These are phyloP conservation scores for Candida alai DNA, from an alignment of 805 yeast species.

Conservation along the genomic window DNA sequence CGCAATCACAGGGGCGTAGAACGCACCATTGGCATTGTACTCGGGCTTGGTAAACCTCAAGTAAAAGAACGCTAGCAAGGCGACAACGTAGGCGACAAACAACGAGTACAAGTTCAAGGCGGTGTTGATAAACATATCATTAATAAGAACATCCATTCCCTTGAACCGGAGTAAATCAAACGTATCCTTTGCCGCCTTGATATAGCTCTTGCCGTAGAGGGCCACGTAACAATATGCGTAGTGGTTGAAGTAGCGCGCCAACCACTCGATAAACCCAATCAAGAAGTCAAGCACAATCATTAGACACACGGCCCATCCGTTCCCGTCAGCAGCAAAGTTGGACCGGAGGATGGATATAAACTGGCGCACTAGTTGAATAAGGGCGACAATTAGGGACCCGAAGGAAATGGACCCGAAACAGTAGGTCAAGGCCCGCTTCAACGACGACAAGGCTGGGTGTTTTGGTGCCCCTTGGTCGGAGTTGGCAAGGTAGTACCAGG, in stretches of 20 bases:
- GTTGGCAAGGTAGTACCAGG: constrained; percentile 81
- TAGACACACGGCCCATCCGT: constrained; percentile 49
- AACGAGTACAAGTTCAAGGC: constrained; percentile 74
- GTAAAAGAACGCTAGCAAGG: constrained; percentile 61
- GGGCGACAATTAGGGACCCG: constrained; percentile 70
- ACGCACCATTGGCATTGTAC: constrained; percentile 56
- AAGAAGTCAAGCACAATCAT: constrained; percentile 55
- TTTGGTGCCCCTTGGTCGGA: constrained; percentile 77
- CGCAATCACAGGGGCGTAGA: constrained; percentile 70
- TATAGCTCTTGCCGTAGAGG: constrained; percentile 75
- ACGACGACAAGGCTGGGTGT: constrained; percentile 77
- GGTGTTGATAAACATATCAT: constrained; percentile 77
- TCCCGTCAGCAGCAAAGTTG: constrained; percentile 49
- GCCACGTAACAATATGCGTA: constrained; percentile 88
- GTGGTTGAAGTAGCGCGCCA: constrained; percentile 81
- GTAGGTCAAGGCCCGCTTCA: constrained; percentile 74
- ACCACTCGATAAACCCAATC: constrained; percentile 68
- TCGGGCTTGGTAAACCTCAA: constrained; percentile 64
- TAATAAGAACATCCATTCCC: constrained; percentile 81
- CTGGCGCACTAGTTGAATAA: constrained; percentile 65
- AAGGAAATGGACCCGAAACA: constrained; percentile 89
- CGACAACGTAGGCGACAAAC: constrained; percentile 61
- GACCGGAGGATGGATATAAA: constrained; percentile 50
- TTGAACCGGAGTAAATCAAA: constrained; percentile 72
- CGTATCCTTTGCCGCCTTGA: constrained; percentile 76